Evolutionary conservation across 371 early-diverging fungal species (phyloP).

Genomic region (Parasitella parasitica): DNA sequence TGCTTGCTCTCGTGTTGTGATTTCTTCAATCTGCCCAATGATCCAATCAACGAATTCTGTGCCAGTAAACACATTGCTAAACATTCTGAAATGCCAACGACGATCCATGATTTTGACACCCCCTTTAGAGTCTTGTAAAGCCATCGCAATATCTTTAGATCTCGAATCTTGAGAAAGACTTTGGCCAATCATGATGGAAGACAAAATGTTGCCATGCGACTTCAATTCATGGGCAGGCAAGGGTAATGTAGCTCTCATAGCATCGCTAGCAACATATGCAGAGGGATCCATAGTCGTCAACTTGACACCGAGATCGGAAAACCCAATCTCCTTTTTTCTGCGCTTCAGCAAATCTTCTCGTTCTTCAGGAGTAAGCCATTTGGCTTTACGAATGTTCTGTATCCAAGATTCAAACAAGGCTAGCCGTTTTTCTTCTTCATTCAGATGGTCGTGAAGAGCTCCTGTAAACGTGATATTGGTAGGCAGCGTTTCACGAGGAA

Average conservation of each 20-base stretch:
- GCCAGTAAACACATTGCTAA: constrained; percentile 80
- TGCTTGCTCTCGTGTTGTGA: constrained; percentile 82
- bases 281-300: constrained; percentile 53
- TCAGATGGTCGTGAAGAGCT: constrained; percentile 56
- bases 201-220: constrained; percentile 21
- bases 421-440: constrained; percentile 90
- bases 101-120: constrained; percentile 80
- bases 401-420: constrained; percentile 85
- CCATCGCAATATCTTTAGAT: constrained; percentile 64
- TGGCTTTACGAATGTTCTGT: constrained; percentile 70
- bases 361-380: constrained; percentile 51
- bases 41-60: constrained; percentile 92
- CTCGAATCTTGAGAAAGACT: constrained; percentile 48
- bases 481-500: constrained; percentile 78
- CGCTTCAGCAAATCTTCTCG: constrained; percentile 46
- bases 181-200: constrained; percentile 34
- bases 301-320: constrained; percentile 40
- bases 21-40: constrained; percentile 74
- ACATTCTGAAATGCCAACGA: constrained; percentile 88
- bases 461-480: constrained; percentile 27
- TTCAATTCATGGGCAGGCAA: background rate
- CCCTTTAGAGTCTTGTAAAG: constrained; percentile 71
- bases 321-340: constrained; percentile 37
- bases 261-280: constrained; percentile 36
- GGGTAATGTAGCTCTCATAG: background rate